phyloP scores from a whole-genome alignment of 2,329 filamentous ascomycete genomes.

The Scleromitrula shiraiana region DNA sequence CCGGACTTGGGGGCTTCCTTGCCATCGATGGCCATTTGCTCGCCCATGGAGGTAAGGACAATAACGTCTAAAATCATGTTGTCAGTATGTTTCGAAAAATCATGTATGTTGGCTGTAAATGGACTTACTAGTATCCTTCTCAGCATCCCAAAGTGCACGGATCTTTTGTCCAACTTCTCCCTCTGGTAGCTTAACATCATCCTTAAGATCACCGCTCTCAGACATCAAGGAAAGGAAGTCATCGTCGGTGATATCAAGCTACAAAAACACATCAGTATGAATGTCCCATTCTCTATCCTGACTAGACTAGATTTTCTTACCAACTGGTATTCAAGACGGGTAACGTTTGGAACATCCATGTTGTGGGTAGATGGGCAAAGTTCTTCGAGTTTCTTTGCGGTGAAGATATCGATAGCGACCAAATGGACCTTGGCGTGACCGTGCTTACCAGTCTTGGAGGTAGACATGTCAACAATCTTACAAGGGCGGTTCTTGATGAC shows the following conservation, averaged over 20 bases:
- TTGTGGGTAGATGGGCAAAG: conserved; percentile 95
- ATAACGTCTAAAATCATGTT: conserved; percentile 59
- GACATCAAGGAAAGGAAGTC: conserved; percentile 91
- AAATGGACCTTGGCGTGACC: conserved; percentile 99
- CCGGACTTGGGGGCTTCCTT: conserved; percentile 69
- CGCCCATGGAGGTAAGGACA: conserved; percentile 91
- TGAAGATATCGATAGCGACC: conserved; percentile 98
- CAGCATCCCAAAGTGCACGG: conserved; percentile 71
- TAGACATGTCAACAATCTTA: conserved; percentile 99
- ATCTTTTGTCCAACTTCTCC: conserved; percentile 86
- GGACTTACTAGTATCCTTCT: conserved; percentile 86
- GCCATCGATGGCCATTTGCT: conserved; percentile 84
- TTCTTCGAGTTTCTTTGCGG: conserved; percentile 98
- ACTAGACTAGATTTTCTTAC: conserved; percentile 49
- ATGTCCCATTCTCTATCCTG: not conserved
- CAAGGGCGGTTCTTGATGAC: conserved; percentile 98
- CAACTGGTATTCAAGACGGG: conserved; percentile 85
- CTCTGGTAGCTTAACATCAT: conserved; percentile 90
- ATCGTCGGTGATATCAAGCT: conserved; percentile 92
- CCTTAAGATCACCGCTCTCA: conserved; percentile 79
- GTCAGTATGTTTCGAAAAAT: conserved; percentile 2
- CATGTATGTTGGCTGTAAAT: not conserved
- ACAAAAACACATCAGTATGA: conserved; percentile 1
- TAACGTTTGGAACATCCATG: conserved; percentile 96
- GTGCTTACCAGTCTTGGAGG: conserved; percentile 99